phyloP scores from a whole-genome alignment of 2,329 filamentous ascomycete species.

The Epichloe typhina region DNA sequence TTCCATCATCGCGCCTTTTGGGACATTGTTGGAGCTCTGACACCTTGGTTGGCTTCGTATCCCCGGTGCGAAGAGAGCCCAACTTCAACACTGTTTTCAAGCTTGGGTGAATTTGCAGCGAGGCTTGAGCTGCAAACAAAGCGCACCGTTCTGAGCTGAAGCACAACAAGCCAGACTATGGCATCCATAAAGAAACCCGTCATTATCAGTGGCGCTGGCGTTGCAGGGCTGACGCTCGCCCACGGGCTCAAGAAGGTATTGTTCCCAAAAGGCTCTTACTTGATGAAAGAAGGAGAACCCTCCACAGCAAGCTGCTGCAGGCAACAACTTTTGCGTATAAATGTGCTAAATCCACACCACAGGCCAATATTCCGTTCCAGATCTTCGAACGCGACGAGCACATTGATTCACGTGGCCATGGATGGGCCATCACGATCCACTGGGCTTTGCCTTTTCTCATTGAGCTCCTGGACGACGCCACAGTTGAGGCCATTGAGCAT shows the following conservation, averaged over 20 bases:
- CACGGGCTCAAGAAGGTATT: conserved; percentile 23
- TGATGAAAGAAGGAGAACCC: neutral
- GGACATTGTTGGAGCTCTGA: no score
- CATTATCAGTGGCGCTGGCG: conserved; percentile 24
- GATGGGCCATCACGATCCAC: conserved; percentile 49
- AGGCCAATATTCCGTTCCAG: conserved; percentile 19
- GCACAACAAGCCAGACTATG: conserved; percentile 3
- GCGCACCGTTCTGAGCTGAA: neutral
- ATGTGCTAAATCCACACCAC: neutral
- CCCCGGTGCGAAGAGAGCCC: no score
- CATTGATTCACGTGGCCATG: conserved; percentile 23
- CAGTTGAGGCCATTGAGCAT: conserved; percentile 12
- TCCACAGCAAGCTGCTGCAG: no score
- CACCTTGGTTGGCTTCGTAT: no score
- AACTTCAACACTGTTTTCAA: no score
- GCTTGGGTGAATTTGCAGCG: no score
- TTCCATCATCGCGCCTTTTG: no score
- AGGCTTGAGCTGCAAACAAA: neutral
- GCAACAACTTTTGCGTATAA: neutral
- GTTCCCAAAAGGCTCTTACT: neutral
- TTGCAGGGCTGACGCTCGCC: conserved; percentile 24
- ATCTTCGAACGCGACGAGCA: conserved; percentile 19
- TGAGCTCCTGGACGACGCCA: conserved; percentile 13
- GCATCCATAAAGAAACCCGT: conserved; percentile 13
- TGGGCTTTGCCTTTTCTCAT: conserved; percentile 32